Evolutionary conservation across 495 filamentous ascomycete genomes (phyloP).

Genomic region (Penicillium fimorum): DNA sequence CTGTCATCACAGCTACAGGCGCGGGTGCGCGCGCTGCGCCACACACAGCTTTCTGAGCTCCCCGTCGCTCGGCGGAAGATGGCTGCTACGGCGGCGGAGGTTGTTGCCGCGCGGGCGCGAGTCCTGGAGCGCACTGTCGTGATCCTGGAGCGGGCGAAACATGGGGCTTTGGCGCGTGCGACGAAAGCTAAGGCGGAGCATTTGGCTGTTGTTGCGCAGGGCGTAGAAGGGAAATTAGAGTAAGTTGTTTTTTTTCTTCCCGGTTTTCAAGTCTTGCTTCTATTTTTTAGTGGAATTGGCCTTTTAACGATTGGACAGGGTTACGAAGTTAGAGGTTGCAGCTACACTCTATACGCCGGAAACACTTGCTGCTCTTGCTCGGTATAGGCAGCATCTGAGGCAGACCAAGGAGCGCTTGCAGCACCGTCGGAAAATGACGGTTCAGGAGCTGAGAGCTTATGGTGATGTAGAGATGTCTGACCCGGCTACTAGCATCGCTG

Average conservation of each 20-base stretch:
- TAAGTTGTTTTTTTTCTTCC: constrained; percentile 28
- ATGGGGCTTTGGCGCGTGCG: constrained; percentile 60
- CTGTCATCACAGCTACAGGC: constrained; percentile 30
- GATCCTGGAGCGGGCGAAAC: constrained; percentile 58
- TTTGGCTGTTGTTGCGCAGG: constrained; percentile 57
- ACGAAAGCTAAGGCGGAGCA: constrained; percentile 55
- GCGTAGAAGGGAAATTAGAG: constrained; percentile 52
- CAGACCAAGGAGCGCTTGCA: constrained; percentile 49
- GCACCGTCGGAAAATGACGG: constrained; percentile 43
- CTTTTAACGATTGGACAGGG: constrained; percentile 25
- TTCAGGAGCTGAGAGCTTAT: constrained; percentile 54
- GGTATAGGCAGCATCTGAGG: constrained; percentile 54
- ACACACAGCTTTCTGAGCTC: constrained; percentile 33
- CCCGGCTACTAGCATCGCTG: constrained; percentile 12
- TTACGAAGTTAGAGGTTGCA: constrained; percentile 40
- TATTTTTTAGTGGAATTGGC: not conserved
- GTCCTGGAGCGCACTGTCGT: constrained; percentile 43
- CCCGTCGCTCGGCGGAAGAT: constrained; percentile 36
- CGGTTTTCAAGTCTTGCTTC: not conserved
- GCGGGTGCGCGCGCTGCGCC: constrained; percentile 29
- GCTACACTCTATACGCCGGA: constrained; percentile 58
- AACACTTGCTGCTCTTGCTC: constrained; percentile 52
- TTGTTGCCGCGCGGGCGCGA: constrained; percentile 33
- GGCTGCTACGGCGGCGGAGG: constrained; percentile 38
- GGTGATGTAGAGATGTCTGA: constrained; percentile 37